Base-by-base conservation (phyloP, 2,329 filamentous ascomycete genomes). In the Neoascochyta sp. region DNA sequence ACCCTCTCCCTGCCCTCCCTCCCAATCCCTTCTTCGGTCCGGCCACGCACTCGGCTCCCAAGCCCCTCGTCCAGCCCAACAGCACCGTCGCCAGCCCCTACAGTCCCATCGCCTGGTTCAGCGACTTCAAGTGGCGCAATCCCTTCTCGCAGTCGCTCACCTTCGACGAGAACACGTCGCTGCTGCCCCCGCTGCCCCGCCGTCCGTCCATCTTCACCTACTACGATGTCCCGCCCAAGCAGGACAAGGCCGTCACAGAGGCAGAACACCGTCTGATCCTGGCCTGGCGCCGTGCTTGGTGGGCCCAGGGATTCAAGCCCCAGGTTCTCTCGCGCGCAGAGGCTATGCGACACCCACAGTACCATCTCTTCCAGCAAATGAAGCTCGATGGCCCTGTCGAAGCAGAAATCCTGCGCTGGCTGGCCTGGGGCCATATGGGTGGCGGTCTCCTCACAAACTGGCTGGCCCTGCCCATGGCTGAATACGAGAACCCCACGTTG, bases 231-330 rank as follows among this genome's bases (percentile, higher is more conserved):
- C 78, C 76, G 4, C 60, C 71, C 39, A 71, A 73, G 50, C 81
- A 81, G 60, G 75, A 83, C 17, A 71, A 75, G 27, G 74, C 75
- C 11, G 73, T 76, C 28, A 76, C 76, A 47, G 76, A 83, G 37
- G 84, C 86, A 4, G 86, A 95, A 58, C 82, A 82, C 53, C 76
- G 81, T 36, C 67, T 96, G 36, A 72, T 96, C 27, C 68, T 94
- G 34, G 83, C 85, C 30, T 96, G 92, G 92, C 77, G 89, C 38
- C 77, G 87, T 24, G 89, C 90, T 3, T 96, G 90, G 88, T 96
- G 87, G 86, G 87, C 89, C 0, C 80, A 93, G 52, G 92, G 90
- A 8, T 95, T 96, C 66, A 80, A 74, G 41, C 90, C 92, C 0
- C 73, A 92, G 6, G 83, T 96, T 22, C 65, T 96, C 33, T 81